Evolutionary conservation across 495 filamentous ascomycete genomes (phyloP).

Genomic region (Podospora australis): DNA sequence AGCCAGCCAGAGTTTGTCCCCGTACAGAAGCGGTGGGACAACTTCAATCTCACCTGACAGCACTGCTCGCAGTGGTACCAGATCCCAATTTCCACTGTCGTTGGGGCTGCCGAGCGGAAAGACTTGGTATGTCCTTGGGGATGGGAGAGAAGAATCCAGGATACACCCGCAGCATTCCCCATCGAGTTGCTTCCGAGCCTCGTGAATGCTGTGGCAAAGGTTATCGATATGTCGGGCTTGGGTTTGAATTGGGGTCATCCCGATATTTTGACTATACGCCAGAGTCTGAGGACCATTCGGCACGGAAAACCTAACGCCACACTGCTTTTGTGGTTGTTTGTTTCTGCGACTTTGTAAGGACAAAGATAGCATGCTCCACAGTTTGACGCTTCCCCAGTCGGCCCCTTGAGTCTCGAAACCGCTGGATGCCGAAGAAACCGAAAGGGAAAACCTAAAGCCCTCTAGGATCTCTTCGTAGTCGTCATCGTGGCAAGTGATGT

Average conservation of each 20-base stretch:
- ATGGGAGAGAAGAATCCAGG: background rate
- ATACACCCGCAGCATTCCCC: background rate
- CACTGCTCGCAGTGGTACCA: background rate
- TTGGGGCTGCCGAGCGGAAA: background rate
- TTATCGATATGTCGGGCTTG: background rate
- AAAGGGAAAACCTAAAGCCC: background rate
- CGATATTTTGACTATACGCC: background rate
- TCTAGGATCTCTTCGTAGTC: conserved; percentile 14
- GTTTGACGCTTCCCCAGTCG: background rate
- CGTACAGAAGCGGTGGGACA: background rate
- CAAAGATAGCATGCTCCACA: background rate
- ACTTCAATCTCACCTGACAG: background rate
- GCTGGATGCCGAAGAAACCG: background rate
- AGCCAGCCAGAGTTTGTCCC: background rate
- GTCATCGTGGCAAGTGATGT: conserved; percentile 13
- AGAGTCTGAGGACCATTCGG: background rate
- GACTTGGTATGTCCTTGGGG: background rate
- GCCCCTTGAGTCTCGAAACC: background rate
- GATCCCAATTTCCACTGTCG: background rate
- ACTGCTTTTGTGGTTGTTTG: background rate
- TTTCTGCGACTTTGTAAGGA: background rate
- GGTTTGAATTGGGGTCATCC: background rate
- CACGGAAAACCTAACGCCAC: background rate
- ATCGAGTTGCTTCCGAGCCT: background rate
- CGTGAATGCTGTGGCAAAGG: background rate